Evolutionary conservation across 2,329 filamentous ascomycete genomes (phyloP).

Genomic region (Xylaria arbuscula): DNA sequence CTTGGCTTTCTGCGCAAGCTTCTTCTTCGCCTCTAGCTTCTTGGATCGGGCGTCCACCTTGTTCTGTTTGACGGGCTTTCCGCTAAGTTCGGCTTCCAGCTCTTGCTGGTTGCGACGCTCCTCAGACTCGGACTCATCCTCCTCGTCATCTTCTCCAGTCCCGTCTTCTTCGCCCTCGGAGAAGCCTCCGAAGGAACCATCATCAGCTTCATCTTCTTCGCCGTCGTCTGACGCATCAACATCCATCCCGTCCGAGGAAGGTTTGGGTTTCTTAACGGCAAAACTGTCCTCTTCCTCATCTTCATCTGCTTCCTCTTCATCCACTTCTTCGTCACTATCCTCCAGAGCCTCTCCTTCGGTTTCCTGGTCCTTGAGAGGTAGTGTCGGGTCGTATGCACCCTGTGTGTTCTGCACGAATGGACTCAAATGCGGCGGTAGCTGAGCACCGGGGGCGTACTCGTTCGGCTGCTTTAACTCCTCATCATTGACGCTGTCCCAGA

Average conservation of each 20-base stretch:
- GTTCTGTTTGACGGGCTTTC: conserved; percentile 67
- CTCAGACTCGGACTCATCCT: conserved; percentile 70
- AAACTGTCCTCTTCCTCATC: conserved; percentile 54
- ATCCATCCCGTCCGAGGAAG: conserved; percentile 61
- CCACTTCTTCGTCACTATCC: conserved; percentile 68
- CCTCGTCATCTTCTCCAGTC: conserved; percentile 55
- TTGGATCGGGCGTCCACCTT: conserved; percentile 65
- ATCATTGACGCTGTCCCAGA: conserved; percentile 97
- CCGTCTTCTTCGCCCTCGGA: conserved; percentile 62
- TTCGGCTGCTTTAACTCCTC: conserved; percentile 88
- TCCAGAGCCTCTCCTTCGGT: conserved; percentile 84
- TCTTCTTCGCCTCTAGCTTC: conserved; percentile 77
- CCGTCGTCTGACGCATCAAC: conserved; percentile 61
- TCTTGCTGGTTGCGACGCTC: conserved; percentile 84
- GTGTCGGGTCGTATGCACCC: conserved; percentile 91
- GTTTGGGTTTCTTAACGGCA: conserved; percentile 55
- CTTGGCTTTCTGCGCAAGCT: conserved; percentile 75
- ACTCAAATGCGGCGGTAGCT: conserved; percentile 92
- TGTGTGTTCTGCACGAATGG: conserved; percentile 91
- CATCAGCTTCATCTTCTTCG: conserved; percentile 58
- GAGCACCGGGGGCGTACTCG: conserved; percentile 87
- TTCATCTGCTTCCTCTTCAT: conserved; percentile 59
- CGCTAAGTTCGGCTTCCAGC: conserved; percentile 89
- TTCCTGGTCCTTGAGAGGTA: conserved; percentile 87
- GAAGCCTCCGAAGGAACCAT: conserved; percentile 61